Conservation (phyloP, 1,284 basidiomycete species). For the Rhodotorula sp. region DNA sequence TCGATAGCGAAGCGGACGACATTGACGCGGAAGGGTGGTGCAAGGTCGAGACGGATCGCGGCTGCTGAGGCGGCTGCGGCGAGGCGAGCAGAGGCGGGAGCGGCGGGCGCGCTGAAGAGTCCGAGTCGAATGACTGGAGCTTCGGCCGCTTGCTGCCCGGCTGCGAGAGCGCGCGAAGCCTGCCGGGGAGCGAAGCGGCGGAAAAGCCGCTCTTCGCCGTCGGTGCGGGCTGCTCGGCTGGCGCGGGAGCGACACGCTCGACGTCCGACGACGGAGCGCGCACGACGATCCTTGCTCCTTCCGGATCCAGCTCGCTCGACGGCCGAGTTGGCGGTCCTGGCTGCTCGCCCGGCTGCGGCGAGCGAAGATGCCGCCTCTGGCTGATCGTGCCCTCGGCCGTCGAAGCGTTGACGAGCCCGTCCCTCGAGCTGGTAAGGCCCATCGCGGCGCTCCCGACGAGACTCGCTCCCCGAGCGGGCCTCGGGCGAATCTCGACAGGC, state of each 20-base stretch:
- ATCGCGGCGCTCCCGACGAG: neutral
- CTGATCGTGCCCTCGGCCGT: constrained; percentile 63
- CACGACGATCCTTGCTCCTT: constrained; percentile 9
- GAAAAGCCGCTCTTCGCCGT: neutral
- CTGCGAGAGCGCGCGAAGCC: constrained; percentile 48
- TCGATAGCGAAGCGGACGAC: neutral
- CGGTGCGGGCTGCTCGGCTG: neutral
- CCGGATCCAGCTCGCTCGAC: neutral
- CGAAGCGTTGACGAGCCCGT: constrained; percentile 17
- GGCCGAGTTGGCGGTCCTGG: too few relatives aligned
- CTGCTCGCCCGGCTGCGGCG: neutral
- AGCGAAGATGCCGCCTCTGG: constrained; percentile 60
- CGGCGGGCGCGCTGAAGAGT: constrained; percentile 11
- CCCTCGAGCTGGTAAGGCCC: neutral
- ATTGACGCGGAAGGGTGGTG: constrained; percentile 4
- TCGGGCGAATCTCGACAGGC: constrained; percentile 8
- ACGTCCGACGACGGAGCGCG: constrained; percentile 14
- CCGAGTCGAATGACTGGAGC: constrained; percentile 29
- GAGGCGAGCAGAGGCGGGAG: constrained; percentile 9
- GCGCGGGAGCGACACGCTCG: constrained; percentile 4
- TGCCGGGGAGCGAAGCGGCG: constrained; percentile 15
- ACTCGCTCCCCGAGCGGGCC: neutral
- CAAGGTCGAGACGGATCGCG: constrained; percentile 2
- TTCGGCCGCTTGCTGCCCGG: constrained; percentile 46
- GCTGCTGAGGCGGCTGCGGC: neutral